phyloP scores from a whole-genome alignment of 495 filamentous ascomycete genomes.

The Xylaria scruposa region DNA sequence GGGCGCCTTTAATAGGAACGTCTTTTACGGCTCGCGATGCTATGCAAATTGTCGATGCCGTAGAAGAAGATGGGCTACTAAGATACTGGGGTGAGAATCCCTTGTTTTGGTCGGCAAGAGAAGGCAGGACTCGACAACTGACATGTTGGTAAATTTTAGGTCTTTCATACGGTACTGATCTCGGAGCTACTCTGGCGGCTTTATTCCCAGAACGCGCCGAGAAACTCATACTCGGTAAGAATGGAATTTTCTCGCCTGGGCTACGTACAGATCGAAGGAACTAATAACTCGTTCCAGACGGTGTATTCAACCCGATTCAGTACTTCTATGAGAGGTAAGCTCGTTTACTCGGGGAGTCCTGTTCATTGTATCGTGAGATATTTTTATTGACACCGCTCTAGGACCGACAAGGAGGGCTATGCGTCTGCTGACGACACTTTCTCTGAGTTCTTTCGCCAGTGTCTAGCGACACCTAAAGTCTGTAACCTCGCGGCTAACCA shows the following conservation, averaged over 20 bases:
- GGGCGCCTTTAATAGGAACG: slow-evolving; percentile 43
- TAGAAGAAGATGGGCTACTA: slow-evolving; percentile 52
- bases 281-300: slow-evolving; percentile 35
- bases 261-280: background rate
- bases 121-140: background rate
- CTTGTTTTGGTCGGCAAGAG: background rate
- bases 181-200: slow-evolving; percentile 50
- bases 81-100: slow-evolving; percentile 52
- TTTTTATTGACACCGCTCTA: background rate
- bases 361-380: background rate
- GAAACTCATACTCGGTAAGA: slow-evolving; percentile 42
- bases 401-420: background rate
- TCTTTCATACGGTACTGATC: slow-evolving; percentile 52
- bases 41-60: slow-evolving; percentile 51
- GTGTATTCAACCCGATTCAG: slow-evolving; percentile 49
- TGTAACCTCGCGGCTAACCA: slow-evolving; percentile 14
- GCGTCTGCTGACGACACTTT: slow-evolving; percentile 20
- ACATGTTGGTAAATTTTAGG: slow-evolving; percentile 29
- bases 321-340: slow-evolving; percentile 45
- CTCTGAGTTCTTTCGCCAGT: slow-evolving; percentile 22
- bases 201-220: slow-evolving; percentile 57
- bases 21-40: slow-evolving; percentile 51
- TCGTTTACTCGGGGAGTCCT: slow-evolving; percentile 7
- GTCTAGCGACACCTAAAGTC: slow-evolving; percentile 18
- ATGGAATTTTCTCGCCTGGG: background rate